A percentile compares a stretch with the other conserved stretches of the same genome.
Evolutionary conservation across 1,284 basidiomycete species (phyloP).

Genomic region (Earliella scabrosa): DNA sequence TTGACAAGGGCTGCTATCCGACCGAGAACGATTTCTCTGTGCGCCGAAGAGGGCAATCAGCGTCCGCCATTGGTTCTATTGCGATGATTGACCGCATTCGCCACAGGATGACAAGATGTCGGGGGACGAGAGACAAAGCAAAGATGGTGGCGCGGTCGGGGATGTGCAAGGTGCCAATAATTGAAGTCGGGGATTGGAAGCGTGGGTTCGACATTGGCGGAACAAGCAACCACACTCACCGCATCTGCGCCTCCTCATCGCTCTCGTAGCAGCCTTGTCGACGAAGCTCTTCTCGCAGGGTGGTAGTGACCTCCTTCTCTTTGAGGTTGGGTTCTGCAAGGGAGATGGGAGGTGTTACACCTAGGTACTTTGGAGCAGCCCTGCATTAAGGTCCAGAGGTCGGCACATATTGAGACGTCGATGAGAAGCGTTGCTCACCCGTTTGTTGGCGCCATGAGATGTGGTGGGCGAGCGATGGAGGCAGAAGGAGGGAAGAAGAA

Average conservation of each 20-base stretch:
- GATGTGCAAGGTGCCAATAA: not conserved
- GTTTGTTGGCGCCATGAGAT: slow-evolving; percentile 17
- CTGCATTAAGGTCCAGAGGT: slow-evolving; percentile 1
- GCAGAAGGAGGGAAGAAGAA: not conserved
- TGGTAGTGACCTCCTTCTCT: slow-evolving; percentile 81
- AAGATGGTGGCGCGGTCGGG: not conserved
- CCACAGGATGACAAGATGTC: not conserved
- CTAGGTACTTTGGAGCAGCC: slow-evolving; percentile 48
- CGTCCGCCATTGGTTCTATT: not conserved
- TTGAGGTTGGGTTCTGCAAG: slow-evolving; percentile 71
- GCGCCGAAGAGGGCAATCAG: not conserved
- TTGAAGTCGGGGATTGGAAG: not conserved
- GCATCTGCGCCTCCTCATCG: slow-evolving; percentile 85
- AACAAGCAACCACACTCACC: slow-evolving; percentile 61
- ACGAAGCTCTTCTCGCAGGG: slow-evolving; percentile 88
- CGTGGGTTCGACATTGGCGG: not conserved
- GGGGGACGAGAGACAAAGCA: not conserved
- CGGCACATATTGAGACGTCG: not conserved
- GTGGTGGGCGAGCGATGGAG: not conserved
- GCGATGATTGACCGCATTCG: not conserved
- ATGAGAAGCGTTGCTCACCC: slow-evolving; percentile 15
- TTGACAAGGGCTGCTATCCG: slow-evolving; percentile 91
- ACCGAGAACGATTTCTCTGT: slow-evolving; percentile 92
- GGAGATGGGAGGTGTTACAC: slow-evolving; percentile 92
- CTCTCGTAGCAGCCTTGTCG: slow-evolving; percentile 89